Conservation (phyloP, 257 asterid genomes). For the Eustoma russellianum region DNA sequence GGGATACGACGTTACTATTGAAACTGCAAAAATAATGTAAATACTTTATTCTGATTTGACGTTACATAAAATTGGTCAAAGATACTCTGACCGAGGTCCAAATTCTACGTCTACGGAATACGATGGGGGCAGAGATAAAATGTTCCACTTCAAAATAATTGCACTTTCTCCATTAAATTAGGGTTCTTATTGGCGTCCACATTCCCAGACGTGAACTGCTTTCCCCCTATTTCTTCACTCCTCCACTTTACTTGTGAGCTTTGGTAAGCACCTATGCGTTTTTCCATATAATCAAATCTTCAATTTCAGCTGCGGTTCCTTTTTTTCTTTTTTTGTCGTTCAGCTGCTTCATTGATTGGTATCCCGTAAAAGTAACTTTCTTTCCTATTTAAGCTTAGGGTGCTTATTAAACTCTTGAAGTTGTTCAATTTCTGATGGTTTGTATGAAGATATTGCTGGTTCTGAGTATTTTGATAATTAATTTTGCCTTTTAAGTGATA, state of each 20-base stretch:
- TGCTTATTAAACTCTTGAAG: no score
- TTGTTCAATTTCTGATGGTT: no score
- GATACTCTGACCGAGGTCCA: no score
- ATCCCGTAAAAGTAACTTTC: not conserved
- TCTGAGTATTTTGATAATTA: not conserved
- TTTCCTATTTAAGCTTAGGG: no score
- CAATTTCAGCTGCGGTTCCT: not conserved
- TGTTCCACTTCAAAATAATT: no score
- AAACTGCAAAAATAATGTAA: no score
- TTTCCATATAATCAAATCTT: not conserved
- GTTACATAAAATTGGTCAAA: no score
- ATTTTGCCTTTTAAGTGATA: not conserved
- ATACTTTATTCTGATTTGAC: no score
- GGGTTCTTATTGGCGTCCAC: constrained; percentile 7
- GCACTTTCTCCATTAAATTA: constrained; percentile 7
- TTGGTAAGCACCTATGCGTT: not conserved
- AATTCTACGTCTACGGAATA: no score
- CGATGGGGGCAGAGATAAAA: no score
- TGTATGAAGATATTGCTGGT: not conserved
- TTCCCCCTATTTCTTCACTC: not conserved
- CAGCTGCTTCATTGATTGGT: not conserved
- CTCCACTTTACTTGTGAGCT: not conserved
- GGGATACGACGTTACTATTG: no score
- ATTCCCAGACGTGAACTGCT: not conserved
- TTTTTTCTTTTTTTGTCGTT: not conserved